Evolutionary conservation across 1,139 yeast species (phyloP), one percentile per base, ranked within the genome.

Genomic region (Geotrichum bryndzae): DNA sequence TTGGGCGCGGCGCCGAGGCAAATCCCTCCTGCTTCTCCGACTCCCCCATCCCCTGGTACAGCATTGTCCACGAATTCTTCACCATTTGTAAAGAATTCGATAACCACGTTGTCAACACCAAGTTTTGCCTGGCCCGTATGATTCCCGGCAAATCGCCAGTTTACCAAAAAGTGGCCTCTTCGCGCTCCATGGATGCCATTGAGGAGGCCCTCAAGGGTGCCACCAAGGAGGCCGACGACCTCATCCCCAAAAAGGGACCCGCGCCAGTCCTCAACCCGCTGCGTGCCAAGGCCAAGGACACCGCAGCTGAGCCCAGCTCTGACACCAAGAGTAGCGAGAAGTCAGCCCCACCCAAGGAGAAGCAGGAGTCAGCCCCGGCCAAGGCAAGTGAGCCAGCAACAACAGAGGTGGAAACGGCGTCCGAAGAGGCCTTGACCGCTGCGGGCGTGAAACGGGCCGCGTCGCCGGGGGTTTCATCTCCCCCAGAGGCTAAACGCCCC

Each of bases 1-100:
- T 92, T 67, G 99, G 97, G 0, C 88, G 91, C 58, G 84, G 86
- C 41, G 98, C 97, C 0, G 98, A 94, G 73, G 72, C 82, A 10
- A 92, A 94, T 70, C 94, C 96, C 7, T 81, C 96, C 0, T 87
- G 90, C 57, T 94, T 94, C 72, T 64, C 68, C 2, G 56, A 51
- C 6, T 57, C 58, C 7, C 66, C 68, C 7, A 70, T 80, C 55
- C 78, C 83, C 0, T 88, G 94, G 87, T 78, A 76, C 45, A 72
- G 76, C 31, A 77, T 84, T 3, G 80, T 83, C 13, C 78, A 77
- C 54, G 88, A 89, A 66, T 88, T 83, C 66, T 71, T 85, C 46
- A 73, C 76, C n/a, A 71, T 83, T 29, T 87, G 92, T 13, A 70
- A 74, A 35, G 69, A 79, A 62, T 83, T 80, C 70, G 86, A 85